Percentiles rank a stretch among this genome's conserved stretches.
Evolutionary conservation across 768 basidiomycete genomes (phyloP).

Genomic region (Podaxis sp.): DNA sequence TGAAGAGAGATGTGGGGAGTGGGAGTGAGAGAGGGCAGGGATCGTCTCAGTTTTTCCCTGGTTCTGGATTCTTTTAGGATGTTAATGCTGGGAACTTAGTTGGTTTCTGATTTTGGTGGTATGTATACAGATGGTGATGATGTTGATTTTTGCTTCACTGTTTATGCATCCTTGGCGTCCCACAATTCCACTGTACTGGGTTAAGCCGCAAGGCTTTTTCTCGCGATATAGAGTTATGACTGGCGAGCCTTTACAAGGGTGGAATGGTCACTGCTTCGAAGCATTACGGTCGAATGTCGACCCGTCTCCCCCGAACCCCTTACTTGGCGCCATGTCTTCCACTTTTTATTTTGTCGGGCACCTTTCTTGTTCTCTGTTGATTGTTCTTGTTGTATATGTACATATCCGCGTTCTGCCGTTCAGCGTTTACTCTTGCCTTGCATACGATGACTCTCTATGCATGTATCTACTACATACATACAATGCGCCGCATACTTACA

Average conservation of each 20-base stretch:
- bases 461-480: conserved; percentile 4
- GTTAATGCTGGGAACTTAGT: background rate
- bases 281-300: background rate
- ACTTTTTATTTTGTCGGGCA: background rate
- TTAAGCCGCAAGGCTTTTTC: background rate
- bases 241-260: background rate
- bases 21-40: conserved; percentile 21
- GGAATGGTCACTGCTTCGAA: background rate
- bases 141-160: background rate
- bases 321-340: background rate
- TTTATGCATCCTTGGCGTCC: background rate
- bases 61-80: conserved; percentile 34
- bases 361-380: background rate
- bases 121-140: background rate
- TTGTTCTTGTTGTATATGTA: background rate
- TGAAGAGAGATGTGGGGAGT: conserved; percentile 5
- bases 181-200: no score
- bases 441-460: background rate
- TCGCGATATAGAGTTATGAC: background rate
- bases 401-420: background rate
- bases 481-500: background rate
- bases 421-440: background rate
- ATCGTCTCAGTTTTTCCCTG: conserved; percentile 36
- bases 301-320: background rate
- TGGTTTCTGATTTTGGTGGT: no score